Evolutionary conservation across 2,329 filamentous ascomycete species (phyloP).

Genomic region (Fusarium continuum): DNA sequence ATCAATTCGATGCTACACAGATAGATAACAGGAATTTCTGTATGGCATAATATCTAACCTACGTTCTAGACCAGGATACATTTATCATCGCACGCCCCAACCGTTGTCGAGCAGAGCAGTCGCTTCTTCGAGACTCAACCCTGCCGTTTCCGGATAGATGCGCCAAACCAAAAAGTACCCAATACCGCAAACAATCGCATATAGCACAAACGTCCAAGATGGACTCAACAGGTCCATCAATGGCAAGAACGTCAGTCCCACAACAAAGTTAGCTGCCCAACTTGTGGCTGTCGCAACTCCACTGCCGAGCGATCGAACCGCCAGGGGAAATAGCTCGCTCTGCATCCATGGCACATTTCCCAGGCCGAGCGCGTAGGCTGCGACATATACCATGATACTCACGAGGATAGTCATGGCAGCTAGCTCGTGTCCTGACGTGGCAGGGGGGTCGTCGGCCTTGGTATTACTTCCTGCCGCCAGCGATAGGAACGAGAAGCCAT

Average conservation of each 20-base stretch:
- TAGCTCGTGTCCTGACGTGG: constrained; percentile 32
- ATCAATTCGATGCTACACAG: not conserved
- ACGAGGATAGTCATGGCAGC: constrained; percentile 70
- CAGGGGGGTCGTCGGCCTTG: constrained; percentile 26
- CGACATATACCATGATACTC: constrained; percentile 84
- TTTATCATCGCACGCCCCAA: constrained; percentile 74
- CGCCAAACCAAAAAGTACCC: constrained; percentile 76
- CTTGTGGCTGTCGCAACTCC: constrained; percentile 81
- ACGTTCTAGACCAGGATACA: not conserved
- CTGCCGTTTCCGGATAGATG: constrained; percentile 88
- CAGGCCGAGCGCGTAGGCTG: constrained; percentile 84
- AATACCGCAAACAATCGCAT: constrained; percentile 73
- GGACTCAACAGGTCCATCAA: constrained; percentile 82
- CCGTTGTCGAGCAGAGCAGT: constrained; percentile 74
- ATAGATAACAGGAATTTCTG: not conserved
- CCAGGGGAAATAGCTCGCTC: constrained; percentile 86
- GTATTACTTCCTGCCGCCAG: constrained; percentile 47
- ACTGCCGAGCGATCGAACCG: constrained; percentile 76
- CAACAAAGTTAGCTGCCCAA: constrained; percentile 86
- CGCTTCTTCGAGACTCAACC: constrained; percentile 82
- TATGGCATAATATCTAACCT: not conserved
- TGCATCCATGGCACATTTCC: constrained; percentile 98
- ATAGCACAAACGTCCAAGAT: constrained; percentile 81
- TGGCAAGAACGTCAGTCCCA: constrained; percentile 87
- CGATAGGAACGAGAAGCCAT: constrained; percentile 75